Evolutionary conservation across 768 basidiomycete genomes (phyloP).

Genomic region (Phylloporus scabripes): DNA sequence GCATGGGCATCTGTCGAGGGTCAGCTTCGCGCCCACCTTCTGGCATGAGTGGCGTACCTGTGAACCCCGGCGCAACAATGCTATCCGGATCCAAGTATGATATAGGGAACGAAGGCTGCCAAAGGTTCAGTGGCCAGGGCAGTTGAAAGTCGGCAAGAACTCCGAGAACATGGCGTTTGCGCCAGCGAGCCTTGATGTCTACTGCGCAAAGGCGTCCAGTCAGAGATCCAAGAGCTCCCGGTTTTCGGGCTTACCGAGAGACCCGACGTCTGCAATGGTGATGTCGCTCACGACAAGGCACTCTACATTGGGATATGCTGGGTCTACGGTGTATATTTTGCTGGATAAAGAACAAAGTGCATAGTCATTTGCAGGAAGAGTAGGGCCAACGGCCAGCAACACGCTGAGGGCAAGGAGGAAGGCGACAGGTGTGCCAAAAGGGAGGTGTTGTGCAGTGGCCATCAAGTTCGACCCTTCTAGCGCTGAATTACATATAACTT

Average conservation of each 20-base stretch:
- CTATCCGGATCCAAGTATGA: slow-evolving; percentile 30
- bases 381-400: not conserved
- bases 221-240: not conserved
- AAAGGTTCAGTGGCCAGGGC: slow-evolving; percentile 22
- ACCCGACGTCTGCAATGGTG: slow-evolving; percentile 44
- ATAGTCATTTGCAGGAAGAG: slow-evolving; percentile 32
- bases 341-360: slow-evolving; percentile 49
- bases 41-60: slow-evolving; percentile 40
- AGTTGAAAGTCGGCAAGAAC: slow-evolving; percentile 10
- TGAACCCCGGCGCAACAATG: slow-evolving; percentile 66
- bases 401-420: slow-evolving; percentile 8
- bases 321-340: slow-evolving; percentile 69
- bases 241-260: slow-evolving; percentile 34
- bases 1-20: slow-evolving; percentile 64
- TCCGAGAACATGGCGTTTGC: not conserved
- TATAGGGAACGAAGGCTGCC: slow-evolving; percentile 17
- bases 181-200: slow-evolving; percentile 25
- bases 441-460: not conserved
- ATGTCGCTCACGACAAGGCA: slow-evolving; percentile 54
- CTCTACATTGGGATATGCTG: slow-evolving; percentile 44
- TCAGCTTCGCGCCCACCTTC: not conserved
- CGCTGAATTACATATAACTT: no score
- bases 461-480: no score
- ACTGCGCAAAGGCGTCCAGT: slow-evolving; percentile 7
- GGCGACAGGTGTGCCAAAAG: slow-evolving; percentile 1